A percentile compares a stretch with the other conserved stretches of the same genome.
phyloP scores from a whole-genome alignment of 1,139 yeast species.

The Saccharomyces pastorianus region DNA sequence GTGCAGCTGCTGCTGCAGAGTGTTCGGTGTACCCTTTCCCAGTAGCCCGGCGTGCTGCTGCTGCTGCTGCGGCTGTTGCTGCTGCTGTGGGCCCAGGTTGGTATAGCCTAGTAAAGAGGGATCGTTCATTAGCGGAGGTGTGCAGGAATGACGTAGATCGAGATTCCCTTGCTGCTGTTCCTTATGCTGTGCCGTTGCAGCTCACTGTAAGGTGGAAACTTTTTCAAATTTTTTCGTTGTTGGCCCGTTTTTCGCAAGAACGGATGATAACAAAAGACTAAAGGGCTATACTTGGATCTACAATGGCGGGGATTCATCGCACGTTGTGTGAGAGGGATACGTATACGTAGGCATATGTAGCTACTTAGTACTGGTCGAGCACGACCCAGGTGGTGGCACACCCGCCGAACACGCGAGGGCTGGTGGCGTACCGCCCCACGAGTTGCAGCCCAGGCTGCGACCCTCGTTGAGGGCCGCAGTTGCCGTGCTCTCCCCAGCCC shows the following conservation, averaged over 20 bases:
- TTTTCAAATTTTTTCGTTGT: background rate
- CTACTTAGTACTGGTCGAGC: background rate
- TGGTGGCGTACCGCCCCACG: background rate
- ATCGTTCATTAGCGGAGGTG: constrained; percentile 10
- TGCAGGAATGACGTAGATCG: background rate
- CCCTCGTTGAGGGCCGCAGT: constrained; percentile 51
- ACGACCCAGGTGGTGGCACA: constrained; percentile 31
- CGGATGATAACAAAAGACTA: background rate
- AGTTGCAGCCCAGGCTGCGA: constrained; percentile 5
- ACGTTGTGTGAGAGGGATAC: background rate
- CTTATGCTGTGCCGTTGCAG: background rate
- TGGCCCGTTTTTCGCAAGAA: background rate
- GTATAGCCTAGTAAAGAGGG: constrained; percentile 13
- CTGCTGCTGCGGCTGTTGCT: constrained; percentile 6
- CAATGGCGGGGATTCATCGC: background rate
- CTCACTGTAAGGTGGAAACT: background rate
- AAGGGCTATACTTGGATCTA: background rate
- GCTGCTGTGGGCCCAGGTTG: constrained; percentile 5
- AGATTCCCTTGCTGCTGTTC: background rate
- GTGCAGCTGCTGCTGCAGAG: constrained; percentile 13
- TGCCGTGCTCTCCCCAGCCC: constrained; percentile 99
- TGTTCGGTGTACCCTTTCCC: constrained; percentile 13
- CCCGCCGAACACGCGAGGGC: constrained; percentile 22
- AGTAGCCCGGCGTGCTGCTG: constrained; percentile 7
- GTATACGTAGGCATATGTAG: background rate